phyloP scores from a whole-genome alignment of 2,329 filamentous ascomycete species.

The Sclerotinia nivalis region DNA sequence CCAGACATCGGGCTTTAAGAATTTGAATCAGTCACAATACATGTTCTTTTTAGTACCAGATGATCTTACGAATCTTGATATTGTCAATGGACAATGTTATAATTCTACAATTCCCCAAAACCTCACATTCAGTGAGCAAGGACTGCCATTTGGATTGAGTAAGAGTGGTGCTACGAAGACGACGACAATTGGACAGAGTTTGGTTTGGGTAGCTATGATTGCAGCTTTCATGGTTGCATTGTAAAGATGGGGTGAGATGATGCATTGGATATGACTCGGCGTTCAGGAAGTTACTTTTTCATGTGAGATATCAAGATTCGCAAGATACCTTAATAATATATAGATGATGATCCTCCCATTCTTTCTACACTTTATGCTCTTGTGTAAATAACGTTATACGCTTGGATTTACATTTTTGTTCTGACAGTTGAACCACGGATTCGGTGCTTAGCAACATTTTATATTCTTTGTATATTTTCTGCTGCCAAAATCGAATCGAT shows the following conservation, averaged over 20 bases:
- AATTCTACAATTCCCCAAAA: slow-evolving; percentile 68
- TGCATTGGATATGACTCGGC: slow-evolving; percentile 13
- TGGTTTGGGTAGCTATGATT: neutral
- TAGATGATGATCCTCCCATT: neutral
- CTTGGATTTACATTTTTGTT: neutral
- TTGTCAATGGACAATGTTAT: slow-evolving; percentile 66
- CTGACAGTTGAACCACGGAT: neutral
- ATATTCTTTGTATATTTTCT: neutral
- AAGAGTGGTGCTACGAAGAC: slow-evolving; percentile 28
- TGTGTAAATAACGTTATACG: no score
- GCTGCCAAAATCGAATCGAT: no score
- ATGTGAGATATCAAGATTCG: neutral
- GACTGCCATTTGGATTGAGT: slow-evolving; percentile 49
- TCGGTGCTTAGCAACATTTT: no score
- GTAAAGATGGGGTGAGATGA: neutral
- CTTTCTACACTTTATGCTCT: neutral
- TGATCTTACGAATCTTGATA: slow-evolving; percentile 66
- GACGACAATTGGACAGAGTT: neutral
- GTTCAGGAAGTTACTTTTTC: neutral
- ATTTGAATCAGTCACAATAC: slow-evolving; percentile 64
- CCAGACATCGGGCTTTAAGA: slow-evolving; percentile 70
- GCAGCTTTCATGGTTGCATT: neutral
- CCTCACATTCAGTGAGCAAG: slow-evolving; percentile 68
- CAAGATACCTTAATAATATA: slow-evolving; percentile 7
- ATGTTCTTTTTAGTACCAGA: slow-evolving; percentile 79